Evolutionary conservation across 371 early-diverging fungal genomes (phyloP), one percentile per base, ranked within the genome.

Genomic region (Mortierella sp.): DNA sequence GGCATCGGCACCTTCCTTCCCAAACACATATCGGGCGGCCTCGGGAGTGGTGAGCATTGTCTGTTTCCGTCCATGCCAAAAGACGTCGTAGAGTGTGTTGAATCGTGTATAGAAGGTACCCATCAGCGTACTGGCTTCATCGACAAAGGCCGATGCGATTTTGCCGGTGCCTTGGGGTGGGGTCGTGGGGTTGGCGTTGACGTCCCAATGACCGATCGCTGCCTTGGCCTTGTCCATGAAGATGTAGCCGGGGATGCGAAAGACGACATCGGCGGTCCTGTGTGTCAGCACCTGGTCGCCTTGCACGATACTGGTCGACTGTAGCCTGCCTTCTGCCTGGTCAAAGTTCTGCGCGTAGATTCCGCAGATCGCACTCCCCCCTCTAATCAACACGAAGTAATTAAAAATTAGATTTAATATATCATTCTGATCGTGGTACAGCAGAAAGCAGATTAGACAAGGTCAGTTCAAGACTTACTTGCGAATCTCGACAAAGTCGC

Each of bases 401-500:
- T 7, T 14, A 66, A 9, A 47, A 44, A 14, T 53, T 64, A 47
- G 37, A 29, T 24, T 47, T 8, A 24, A 24, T 5, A 31, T 13
- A n/a, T 24, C 4, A 31, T 22, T 10, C 11, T 39, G 5, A 7
- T 9, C 41, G 41, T 22, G 5, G 64, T 34, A 5, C 22, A n/a
- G n/a, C 9, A 19, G 16, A 9, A 34, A n/a, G 39, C n/a, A 40
- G 37, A 47, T 29, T 22, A n/a, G 4, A 29, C 31, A 58, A 39
- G 41, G 14, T 39, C 8, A 34, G 39, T 11, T n/a, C n/a, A n/a
- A 22, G 0, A 41, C 66, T 66, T 88, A 90, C 91, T 80, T 87
- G 66, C 89, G 88, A 29, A 86, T 84, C 70, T 90, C 91, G 7
- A 90, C 90, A 85, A 87, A 91, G 64, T 91, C 92, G 8, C 92